Conservation (phyloP, 192 early-diverging fungal species). For the Polychytrium aggregatum region DNA sequence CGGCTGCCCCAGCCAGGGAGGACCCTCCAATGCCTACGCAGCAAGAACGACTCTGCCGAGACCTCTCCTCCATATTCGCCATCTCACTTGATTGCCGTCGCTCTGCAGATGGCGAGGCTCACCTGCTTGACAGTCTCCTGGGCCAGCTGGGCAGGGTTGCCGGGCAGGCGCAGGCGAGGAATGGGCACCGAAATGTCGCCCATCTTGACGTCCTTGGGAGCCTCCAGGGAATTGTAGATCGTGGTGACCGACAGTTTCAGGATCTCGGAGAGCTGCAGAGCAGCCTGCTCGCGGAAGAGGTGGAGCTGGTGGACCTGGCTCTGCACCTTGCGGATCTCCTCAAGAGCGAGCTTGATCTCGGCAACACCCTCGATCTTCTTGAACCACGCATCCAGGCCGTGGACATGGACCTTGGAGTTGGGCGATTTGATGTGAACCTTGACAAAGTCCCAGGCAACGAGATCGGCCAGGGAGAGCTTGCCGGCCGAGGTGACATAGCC, state of each 20-base stretch:
- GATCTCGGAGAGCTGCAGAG: neutral
- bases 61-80: no score
- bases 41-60: no score
- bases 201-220: constrained; percentile 1
- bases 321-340: neutral
- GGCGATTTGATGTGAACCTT: neutral
- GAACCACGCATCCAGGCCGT: neutral
- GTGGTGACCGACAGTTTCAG: no score
- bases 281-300: constrained; percentile 7
- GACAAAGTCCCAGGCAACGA: constrained; percentile 10
- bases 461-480: constrained; percentile 8
- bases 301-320: neutral
- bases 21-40: no score
- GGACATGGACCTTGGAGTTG: neutral
- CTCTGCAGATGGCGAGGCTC: neutral
- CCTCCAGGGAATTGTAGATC: constrained; percentile 6
- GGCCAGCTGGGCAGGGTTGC: constrained; percentile 15
- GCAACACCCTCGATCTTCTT: neutral
- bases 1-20: no score
- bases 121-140: constrained; percentile 12
- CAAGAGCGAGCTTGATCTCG: neutral
- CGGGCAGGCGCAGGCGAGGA: constrained; percentile 11
- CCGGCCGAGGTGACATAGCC: neutral
- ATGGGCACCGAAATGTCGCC: constrained; percentile 16
- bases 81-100: no score